Base-by-base conservation (phyloP, 805 yeast genomes). In the Ogataea ganodermae region DNA sequence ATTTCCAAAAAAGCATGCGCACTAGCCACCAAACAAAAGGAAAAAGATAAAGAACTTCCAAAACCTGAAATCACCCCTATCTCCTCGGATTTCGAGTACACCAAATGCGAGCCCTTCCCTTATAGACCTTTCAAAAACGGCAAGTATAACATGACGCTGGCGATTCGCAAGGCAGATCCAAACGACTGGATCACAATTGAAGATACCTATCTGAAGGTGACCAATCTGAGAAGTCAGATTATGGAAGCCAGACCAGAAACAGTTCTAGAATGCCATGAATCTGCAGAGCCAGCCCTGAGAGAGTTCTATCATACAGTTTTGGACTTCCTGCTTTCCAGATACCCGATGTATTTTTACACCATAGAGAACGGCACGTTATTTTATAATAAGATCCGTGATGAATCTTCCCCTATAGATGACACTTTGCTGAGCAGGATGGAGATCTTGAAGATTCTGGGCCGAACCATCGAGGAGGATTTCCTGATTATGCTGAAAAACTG, bases 111-210 rank as follows among this genome's bases (percentile, higher is more conserved):
- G 37, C 84, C 84, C 0, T 58, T 63, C 37, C 69, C 69, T 17
- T 79, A 49, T 36, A 57, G 70, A 41, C 81, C 82, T 1, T 78
- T 76, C 63, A 77, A 75, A 50, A 70, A 72, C 44, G 77, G 73
- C 1, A 63, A 59, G n/a, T 78, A 83, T 56, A 76, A 74, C 51
- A 65, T 85, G 64, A 83, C 84, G 2, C 78, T 86, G 84, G 86
- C 84, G 1, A 72, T 84, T 42, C 69, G 73, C 49, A 70, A 74
- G 58, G 58, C 73, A 35, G 64, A 70, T 28, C 62, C 81, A 2
- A 72, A 75, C 35, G 83, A 84, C 32, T 78, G 84, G 78, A 68
- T 87, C 20, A 66, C 79, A 26, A 62, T 87, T 3, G 94, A 87
- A 48, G 66, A 81, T 36, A 78, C 85, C 0, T 86, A 85, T 58